Evolutionary conservation across 1,139 yeast genomes (phyloP).

Genomic region (Geotrichum carabidarum): DNA sequence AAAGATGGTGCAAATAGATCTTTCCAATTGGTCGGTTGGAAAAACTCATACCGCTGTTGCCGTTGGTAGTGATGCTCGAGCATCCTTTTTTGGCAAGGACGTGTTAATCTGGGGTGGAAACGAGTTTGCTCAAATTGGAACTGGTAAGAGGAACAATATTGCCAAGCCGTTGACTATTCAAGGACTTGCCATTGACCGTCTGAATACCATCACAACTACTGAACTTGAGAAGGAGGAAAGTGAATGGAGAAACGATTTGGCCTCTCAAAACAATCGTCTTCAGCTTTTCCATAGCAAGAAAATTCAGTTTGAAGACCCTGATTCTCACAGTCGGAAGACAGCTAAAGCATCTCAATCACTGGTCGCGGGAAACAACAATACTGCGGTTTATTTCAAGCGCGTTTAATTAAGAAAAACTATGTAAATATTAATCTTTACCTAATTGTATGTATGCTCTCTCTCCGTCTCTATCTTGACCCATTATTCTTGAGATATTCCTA

Average conservation of each 20-base stretch:
- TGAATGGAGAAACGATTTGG: constrained; percentile 5
- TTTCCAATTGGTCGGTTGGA: constrained; percentile 57
- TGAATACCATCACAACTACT: constrained; percentile 14
- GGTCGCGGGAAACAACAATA: constrained; percentile 56
- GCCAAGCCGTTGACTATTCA: constrained; percentile 51
- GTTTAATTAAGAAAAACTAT: not conserved
- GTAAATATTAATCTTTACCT: not conserved
- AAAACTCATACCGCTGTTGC: constrained; percentile 61
- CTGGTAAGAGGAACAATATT: constrained; percentile 61
- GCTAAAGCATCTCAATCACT: constrained; percentile 49
- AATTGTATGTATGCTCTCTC: not conserved
- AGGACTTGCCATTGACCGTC: constrained; percentile 19
- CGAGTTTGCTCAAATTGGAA: constrained; percentile 77
- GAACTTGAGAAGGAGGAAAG: constrained; percentile 19
- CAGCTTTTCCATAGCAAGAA: constrained; percentile 40
- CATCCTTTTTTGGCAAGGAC: constrained; percentile 38
- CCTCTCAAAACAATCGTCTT: constrained; percentile 45
- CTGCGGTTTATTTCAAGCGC: constrained; percentile 52
- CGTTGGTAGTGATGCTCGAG: constrained; percentile 36
- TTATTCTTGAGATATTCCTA: not conserved
- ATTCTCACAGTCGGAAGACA: constrained; percentile 26
- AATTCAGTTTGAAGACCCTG: constrained; percentile 24
- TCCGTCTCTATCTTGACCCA: not conserved
- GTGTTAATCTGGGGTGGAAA: constrained; percentile 82
- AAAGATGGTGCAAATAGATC: constrained; percentile 43